A percentile compares a stretch with the other conserved stretches of the same genome.
Conservation (phyloP, 2,329 filamentous ascomycete species). For the Pezicula neosporulosa region DNA sequence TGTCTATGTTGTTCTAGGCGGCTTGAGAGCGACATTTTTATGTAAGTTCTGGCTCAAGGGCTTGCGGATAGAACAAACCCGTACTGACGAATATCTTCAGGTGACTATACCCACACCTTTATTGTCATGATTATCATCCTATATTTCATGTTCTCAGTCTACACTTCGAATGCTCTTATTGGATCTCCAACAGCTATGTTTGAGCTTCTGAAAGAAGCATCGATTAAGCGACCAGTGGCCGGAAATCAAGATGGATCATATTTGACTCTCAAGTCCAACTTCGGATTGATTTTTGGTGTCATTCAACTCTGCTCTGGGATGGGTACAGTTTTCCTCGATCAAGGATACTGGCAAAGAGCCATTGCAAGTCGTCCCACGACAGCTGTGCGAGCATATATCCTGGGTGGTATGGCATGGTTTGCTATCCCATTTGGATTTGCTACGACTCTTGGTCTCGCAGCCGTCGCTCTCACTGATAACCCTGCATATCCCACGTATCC, state of each 20-base stretch:
- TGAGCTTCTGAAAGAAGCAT: conserved; percentile 3
- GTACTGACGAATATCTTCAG: not conserved
- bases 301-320: conserved; percentile 4
- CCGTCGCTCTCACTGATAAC: conserved; percentile 38
- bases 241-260: conserved; percentile 6
- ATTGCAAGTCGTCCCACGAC: conserved; percentile 34
- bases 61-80: not conserved
- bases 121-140: conserved; percentile 9
- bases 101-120: not conserved
- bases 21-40: conserved; percentile 3
- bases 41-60: not conserved
- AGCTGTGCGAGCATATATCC: conserved; percentile 32
- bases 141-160: conserved; percentile 6
- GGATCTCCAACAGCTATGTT: conserved; percentile 7
- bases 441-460: conserved; percentile 41
- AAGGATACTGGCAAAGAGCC: conserved; percentile 44
- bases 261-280: conserved; percentile 4
- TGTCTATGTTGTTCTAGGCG: conserved; percentile 1
- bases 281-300: conserved; percentile 2
- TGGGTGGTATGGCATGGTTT: conserved; percentile 44
- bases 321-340: conserved; percentile 34
- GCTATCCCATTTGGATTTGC: conserved; percentile 43
- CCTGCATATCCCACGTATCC: conserved; percentile 36
- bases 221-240: not conserved
- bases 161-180: conserved; percentile 1